These are phyloP conservation scores for Fragaria nilgerrensis DNA, from an alignment of 306 rosid species.

Conservation along the genomic window DNA sequence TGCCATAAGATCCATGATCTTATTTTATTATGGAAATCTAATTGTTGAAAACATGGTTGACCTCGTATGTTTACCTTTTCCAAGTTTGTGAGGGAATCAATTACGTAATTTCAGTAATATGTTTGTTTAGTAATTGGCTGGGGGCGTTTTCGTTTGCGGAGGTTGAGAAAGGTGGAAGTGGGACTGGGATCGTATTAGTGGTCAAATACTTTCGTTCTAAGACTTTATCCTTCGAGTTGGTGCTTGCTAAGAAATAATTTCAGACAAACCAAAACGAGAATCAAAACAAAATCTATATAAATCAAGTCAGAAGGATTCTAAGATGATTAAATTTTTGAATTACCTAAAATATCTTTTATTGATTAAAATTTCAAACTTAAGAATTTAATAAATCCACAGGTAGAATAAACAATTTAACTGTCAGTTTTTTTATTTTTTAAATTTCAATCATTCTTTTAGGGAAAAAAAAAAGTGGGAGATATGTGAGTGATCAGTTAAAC, in stretches of 20 bases:
- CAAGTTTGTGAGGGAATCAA: constrained; percentile 16
- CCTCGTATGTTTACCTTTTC: constrained; percentile 10
- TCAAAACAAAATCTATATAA: constrained; percentile 8
- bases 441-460: no score
- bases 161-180: neutral
- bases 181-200: neutral
- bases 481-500: no score
- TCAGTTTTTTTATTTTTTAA: no score
- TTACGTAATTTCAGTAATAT: neutral
- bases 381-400: no score
- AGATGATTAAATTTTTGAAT: no score
- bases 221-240: neutral
- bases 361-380: no score
- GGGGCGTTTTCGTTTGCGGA: neutral
- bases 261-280: constrained; percentile 3
- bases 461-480: no score
- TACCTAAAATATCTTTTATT: no score
- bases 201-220: constrained; percentile 8
- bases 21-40: neutral
- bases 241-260: neutral
- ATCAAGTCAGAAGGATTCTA: no score
- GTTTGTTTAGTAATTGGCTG: neutral
- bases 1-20: neutral
- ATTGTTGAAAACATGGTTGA: constrained; percentile 16
- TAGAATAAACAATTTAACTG: no score